Base-by-base conservation (phyloP, 768 basidiomycete species). In the Lactifluus pinguis region DNA sequence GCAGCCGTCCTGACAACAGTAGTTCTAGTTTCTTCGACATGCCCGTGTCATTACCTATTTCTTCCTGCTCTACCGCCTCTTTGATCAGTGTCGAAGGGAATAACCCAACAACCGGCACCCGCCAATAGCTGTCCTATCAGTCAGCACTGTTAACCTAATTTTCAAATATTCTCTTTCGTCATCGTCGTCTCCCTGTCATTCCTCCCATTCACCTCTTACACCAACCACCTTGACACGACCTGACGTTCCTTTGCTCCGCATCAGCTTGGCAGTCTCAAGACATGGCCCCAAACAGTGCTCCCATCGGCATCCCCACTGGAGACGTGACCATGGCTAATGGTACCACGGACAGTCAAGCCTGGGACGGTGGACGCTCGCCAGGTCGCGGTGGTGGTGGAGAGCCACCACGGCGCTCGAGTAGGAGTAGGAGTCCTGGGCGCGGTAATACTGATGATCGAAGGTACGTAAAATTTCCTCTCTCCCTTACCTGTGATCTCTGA, bases 231-330 rank as follows among this genome's bases (percentile, higher is more conserved):
- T 69, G 54, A 70, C 75, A 69, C 68, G 71, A 75, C 70, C 78
- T 81, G 72, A 78, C 72, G 53, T 71, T 70, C 75, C 69, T 72
- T 73, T 71, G 69, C 70, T 70, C 65, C 68, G 73, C 66, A 72
- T 71, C 83, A 89, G 88, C 88, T 69, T 89, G 87, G 88, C 86
- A 88, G 76, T 81, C 85, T 39, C 85, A 87, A 83, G 88, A 90
- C 66, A 87, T 88, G 64, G 87, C 87, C 57, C 75, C 84, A 9
- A 78, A 71, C 68, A 75, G 72, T 48, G 73, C 70, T 21, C 85
- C 81, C 50, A 89, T 88, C 65, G 83, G 85, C 72, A 89, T 89
- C 68, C 87, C 87, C 53, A 79, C 81, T 29, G 67, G 65, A 56
- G 80, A 80, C 53, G 69, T 73, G 1, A 69, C 71, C 56, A 70